Conservation (phyloP, 225 moss, liverwort and hornwort genomes). For the Thuidium tamariscinum region DNA sequence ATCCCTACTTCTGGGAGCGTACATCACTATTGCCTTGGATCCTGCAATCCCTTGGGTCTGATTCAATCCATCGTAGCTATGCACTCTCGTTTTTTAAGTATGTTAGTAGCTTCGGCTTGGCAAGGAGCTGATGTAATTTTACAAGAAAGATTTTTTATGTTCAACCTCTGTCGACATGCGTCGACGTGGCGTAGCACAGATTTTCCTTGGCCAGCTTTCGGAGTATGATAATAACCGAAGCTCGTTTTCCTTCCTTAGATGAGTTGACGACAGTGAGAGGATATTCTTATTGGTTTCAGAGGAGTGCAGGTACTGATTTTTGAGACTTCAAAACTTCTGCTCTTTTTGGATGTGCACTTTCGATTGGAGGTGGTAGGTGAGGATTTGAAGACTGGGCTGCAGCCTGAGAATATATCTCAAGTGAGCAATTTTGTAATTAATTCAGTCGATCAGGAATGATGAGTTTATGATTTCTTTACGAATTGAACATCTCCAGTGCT, state of each 20-base stretch:
- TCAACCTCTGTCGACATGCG: neutral
- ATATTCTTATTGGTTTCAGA: neutral
- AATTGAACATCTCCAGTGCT: neutral
- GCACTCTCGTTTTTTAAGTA: neutral
- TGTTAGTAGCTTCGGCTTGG: neutral
- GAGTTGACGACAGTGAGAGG: neutral
- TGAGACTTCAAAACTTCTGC: neutral
- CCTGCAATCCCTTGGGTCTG: neutral
- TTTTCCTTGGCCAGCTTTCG: neutral
- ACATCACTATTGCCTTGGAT: neutral
- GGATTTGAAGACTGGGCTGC: neutral
- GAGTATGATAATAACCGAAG: neutral
- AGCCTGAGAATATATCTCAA: neutral
- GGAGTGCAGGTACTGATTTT: neutral
- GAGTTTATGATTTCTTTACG: neutral
- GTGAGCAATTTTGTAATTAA: neutral
- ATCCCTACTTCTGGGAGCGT: neutral
- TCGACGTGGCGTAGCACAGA: neutral
- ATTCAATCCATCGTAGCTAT: neutral
- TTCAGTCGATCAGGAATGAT: neutral
- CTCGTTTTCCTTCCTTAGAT: neutral
- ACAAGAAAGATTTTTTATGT: neutral
- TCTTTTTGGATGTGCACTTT: neutral
- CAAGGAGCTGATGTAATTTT: neutral
- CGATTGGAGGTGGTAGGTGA: neutral